Conservation (phyloP, 805 yeast species). For the Wickerhamiella cacticola region DNA sequence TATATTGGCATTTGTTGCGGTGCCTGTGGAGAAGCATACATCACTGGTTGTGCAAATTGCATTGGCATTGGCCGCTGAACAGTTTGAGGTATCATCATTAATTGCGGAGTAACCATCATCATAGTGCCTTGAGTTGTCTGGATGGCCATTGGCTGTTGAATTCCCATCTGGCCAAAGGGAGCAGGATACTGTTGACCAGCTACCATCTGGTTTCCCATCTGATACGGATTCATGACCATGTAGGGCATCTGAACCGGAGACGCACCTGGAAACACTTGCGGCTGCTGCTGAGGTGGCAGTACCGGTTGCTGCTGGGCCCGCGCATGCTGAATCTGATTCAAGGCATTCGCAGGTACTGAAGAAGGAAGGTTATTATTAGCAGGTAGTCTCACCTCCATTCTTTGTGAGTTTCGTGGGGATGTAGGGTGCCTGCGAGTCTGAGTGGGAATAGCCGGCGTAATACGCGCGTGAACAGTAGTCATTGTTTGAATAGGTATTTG, state of each 20-base stretch:
- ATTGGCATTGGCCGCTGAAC: background rate
- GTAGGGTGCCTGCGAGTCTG: background rate
- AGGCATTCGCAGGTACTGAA: background rate
- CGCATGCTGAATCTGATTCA: background rate
- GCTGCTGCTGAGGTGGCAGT: background rate
- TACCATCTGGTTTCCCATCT: slow-evolving; percentile 2
- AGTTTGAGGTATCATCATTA: background rate
- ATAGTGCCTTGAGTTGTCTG: background rate
- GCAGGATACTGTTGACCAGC: background rate
- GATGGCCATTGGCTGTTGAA: background rate
- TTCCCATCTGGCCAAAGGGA: background rate
- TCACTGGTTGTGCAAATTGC: slow-evolving; percentile 1
- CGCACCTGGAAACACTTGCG: too few species aligned
- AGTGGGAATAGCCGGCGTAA: background rate
- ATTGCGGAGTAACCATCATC: background rate
- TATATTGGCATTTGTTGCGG: background rate
- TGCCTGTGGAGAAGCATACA: background rate
- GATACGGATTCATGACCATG: slow-evolving; percentile 2
- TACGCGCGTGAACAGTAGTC: slow-evolving; percentile 3
- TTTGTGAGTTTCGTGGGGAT: slow-evolving; percentile 4
- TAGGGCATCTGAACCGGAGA: slow-evolving; percentile 1
- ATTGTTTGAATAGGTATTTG: background rate
- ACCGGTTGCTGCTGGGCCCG: background rate
- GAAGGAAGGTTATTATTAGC: slow-evolving; percentile 1
- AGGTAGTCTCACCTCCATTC: slow-evolving; percentile 6